Evolutionary conservation across 768 basidiomycete genomes (phyloP).

Genomic region (Kwoniella heveanensis): DNA sequence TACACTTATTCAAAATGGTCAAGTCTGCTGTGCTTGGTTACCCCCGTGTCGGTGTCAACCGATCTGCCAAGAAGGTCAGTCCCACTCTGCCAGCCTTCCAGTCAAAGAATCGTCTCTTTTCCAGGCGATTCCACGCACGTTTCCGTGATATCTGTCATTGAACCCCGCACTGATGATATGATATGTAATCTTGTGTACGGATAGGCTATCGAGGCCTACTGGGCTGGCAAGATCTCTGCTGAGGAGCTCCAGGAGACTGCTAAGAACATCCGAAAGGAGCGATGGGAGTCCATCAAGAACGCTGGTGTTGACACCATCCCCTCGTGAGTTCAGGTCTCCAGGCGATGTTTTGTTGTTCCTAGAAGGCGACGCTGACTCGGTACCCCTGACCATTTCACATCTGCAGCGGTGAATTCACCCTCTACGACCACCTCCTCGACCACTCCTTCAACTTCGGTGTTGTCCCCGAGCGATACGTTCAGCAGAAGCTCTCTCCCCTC

Average conservation of each 20-base stretch:
- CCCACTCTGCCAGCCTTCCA: too few relatives aligned
- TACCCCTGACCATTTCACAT: too few relatives aligned
- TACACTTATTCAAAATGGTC: slow-evolving; percentile 64
- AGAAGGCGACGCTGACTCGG: neutral
- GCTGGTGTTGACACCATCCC: slow-evolving; percentile 87
- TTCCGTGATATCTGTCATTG: too few relatives aligned
- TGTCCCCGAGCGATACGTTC: slow-evolving; percentile 89
- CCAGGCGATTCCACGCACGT: neutral
- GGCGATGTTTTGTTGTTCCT: too few relatives aligned
- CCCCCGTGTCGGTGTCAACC: slow-evolving; percentile 76
- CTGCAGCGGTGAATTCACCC: slow-evolving; percentile 90
- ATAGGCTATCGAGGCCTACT: slow-evolving; percentile 94
- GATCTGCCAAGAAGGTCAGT: slow-evolving; percentile 46
- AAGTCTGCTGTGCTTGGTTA: slow-evolving; percentile 84
- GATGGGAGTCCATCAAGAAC: slow-evolving; percentile 82
- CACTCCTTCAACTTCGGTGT: slow-evolving; percentile 95
- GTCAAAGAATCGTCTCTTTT: neutral
- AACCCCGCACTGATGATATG: too few relatives aligned
- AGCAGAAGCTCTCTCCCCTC: slow-evolving; percentile 79
- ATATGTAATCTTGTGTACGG: too few relatives aligned
- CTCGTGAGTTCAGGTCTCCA: too few relatives aligned
- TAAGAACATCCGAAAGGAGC: slow-evolving; percentile 81
- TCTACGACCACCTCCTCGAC: slow-evolving; percentile 98
- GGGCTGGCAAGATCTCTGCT: slow-evolving; percentile 86
- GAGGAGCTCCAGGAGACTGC: slow-evolving; percentile 86